Base-by-base conservation (phyloP, 176 grass and related monocot genomes). In the Tillandsia leiboldiana region DNA sequence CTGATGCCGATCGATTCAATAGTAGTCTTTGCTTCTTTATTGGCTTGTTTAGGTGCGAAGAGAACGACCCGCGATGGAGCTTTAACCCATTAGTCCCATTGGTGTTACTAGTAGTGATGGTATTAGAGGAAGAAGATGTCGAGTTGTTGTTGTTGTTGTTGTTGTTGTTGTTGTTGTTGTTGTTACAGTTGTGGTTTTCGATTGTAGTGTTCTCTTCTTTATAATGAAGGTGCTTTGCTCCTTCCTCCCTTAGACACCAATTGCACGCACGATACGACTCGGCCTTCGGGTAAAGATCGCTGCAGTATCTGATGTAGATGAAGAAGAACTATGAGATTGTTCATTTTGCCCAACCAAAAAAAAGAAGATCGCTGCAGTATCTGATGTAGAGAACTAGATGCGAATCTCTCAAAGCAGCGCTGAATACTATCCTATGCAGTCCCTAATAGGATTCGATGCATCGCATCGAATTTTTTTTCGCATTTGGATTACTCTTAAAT, bases 181-280 rank as follows among this genome's bases (percentile, higher is more conserved):
- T 73, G 57, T 26, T 64, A 64, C 17, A 12, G 48, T 50, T 51
- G 17, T 15, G 72, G 11, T 42, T 42, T 42, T 42, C 33, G 33
- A 42, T 42, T 42, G 33, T 42, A 42, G 33, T 7, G 33, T 42
- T 42, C 33, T 42, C 33, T 42, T 42, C 33, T 7, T 42, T 42
- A 42, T 42, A 42, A 42, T 42, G 33, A 42, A 42, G 3, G 33
- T 42, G 33, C 48, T 64, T 74, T 12, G 11, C 72, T 72, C 74
- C 74, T 72, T 84, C 83, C 65, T 79, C 79, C 13, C 83, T 85
- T 65, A 92, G 75, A 65, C 92, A 96, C 92, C 92, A 96, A 73
- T 96, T 96, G 75, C 92, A 96, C 51, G 79, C 76, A 12, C 74
- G 83, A 71, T 96, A 89, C 51, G 83, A 83, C 49, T 92, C 88